Base-by-base conservation (phyloP, 163 green algal genomes). In the Volvox carteri region DNA sequence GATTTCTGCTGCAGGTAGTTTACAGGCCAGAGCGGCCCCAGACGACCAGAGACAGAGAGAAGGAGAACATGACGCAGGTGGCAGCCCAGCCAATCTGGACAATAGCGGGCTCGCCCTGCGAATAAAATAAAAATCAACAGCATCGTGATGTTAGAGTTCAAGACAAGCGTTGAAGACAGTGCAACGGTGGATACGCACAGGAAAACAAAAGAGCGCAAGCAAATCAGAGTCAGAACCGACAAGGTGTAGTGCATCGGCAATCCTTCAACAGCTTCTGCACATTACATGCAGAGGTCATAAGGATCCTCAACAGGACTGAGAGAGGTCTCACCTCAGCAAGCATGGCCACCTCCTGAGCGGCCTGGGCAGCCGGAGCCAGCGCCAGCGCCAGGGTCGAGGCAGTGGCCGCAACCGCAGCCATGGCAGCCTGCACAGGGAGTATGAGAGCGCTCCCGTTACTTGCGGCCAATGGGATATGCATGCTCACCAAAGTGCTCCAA, bases 11-110 rank as follows among this genome's bases (percentile, higher is more conserved):
- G n/a, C n/a, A n/a, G n/a, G n/a, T n/a, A n/a, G 56, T 84, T 97
- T 95, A 99, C 84, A 99, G 93, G 84, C 97, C 97, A 87, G 93
- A 97, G 92, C 97, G 96, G 81, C 97, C 97, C 97, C 97, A 99
- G n/a, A 99, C 97, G n/a, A 98, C 97, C 46, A 98, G 91, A 46
- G 95, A 96, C 65, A 99, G 92, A 46, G 96, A 98, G 94, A 99
- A 98, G 70, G 96, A 97, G 95, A 99, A 99, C 91, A 97, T 97
- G 44, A 95, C 95, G 85, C 93, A 95, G 42, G 95, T 93, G 19
- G 95, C 96, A 39, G 94, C 96, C 97, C 97, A 99, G 80, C 96
- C 97, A 46, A 98, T 72, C 91, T 97, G 91, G 28, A 98, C 96
- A 84, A 99, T 97, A 78, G 94, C 85, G 79, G 97, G 96, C 95